Evolutionary conservation across 1,139 yeast species (phyloP), one percentile per base, ranked within the genome.

Genomic region (Yamadazyma spencermartinsiae): DNA sequence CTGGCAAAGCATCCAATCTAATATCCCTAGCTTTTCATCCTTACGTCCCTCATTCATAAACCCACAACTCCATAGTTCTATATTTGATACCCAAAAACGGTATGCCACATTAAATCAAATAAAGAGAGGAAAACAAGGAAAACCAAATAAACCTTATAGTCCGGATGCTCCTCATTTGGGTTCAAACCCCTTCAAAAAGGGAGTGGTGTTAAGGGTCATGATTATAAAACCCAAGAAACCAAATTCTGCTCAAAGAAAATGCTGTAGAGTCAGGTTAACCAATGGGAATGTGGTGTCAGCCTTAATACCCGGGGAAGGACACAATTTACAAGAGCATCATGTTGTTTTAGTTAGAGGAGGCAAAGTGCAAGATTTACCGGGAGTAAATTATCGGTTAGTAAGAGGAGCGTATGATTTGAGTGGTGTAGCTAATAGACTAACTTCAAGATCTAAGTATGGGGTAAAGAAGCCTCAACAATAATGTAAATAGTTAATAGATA

Each of bases 221-320:
- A 86, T 89, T 45, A 74, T 90, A 50, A 92, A 92, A 63, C 98
- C 98, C 34, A 92, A 92, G 72, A 94, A 94, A 61, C 99, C 99
- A 34, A 94, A 94, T 68, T 92, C 98, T 34, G 97, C 99, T 13
- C 92, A 89, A 65, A 79, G 99, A 67, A 94, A 94, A 63, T 96
- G 95, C 39, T 89, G 95, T 51, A 84, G 98, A 71, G 98, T 94
- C 20, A 78, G 96, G 63, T 74, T 94, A 45, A 80, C 95, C 14
- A 92, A 87, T 55, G 98, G 98, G 24, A 84, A 82, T 50, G 83
- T 86, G 37, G 78, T 92, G 14, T 83, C 95, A 37, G 96, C 97
- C 3, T 89, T 90, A 61, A 92, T 94, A 43, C 97, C 98, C 10
- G 99, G 99, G 41, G 98, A 92, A 59, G 98, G 99, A 17, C 98